Conservation (phyloP, 345 rosid species). For the Citrus trifoliata region DNA sequence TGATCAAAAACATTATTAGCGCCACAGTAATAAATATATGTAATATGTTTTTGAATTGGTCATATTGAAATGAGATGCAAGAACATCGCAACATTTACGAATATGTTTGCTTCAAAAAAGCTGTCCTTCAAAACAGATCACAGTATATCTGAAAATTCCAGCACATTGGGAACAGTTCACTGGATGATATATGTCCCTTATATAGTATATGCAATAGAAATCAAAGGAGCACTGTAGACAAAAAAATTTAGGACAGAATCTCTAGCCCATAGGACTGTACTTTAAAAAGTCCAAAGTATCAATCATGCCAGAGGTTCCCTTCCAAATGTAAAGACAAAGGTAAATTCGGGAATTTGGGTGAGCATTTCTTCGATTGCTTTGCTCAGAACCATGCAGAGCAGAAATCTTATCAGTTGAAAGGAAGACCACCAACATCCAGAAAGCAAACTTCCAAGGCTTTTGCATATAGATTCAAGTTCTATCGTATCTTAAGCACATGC, state of each 20-base stretch:
- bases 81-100: background rate
- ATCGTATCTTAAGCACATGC: background rate
- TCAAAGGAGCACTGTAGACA: background rate
- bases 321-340: background rate
- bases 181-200: background rate
- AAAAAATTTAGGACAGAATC: background rate
- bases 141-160: background rate
- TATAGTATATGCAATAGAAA: background rate
- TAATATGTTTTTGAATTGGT: background rate
- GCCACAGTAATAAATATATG: background rate
- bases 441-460: background rate
- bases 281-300: background rate
- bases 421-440: background rate
- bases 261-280: background rate
- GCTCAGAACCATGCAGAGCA: background rate
- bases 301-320: background rate
- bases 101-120: background rate
- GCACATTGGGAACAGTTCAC: background rate
- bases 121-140: background rate
- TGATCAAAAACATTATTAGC: slow-evolving; percentile 15
- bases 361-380: background rate
- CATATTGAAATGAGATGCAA: background rate
- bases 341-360: background rate
- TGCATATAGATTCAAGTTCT: background rate
- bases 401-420: background rate